phyloP scores from a whole-genome alignment of 345 rosid genomes.

The Murraya koenigii region DNA sequence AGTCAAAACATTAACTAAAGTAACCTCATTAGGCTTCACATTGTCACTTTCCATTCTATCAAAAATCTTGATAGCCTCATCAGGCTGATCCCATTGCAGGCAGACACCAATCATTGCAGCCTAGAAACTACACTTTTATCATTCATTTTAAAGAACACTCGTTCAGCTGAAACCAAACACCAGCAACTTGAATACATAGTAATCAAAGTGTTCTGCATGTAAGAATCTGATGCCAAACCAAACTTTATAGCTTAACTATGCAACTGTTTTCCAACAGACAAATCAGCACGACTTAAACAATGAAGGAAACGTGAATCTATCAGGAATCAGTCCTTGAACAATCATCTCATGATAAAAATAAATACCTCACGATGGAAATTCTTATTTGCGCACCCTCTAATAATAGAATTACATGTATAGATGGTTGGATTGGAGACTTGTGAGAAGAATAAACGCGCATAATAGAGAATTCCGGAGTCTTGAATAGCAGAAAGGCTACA shows the following conservation, averaged over 20 bases:
- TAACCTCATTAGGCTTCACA: neutral
- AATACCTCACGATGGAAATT: conserved; percentile 7
- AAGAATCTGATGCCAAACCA: conserved; percentile 24
- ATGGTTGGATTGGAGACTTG: conserved; percentile 13
- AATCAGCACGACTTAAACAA: conserved; percentile 20
- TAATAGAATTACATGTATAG: conserved; percentile 15
- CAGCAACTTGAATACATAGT: conserved; percentile 21
- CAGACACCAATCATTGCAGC: conserved; percentile 20
- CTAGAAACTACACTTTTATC: conserved; percentile 23
- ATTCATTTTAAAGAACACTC: conserved; percentile 16
- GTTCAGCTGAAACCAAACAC: conserved; percentile 15
- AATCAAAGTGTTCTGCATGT: conserved; percentile 23
- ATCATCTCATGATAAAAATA: conserved; percentile 13
- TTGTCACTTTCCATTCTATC: conserved; percentile 3
- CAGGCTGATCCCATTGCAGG: conserved; percentile 13
- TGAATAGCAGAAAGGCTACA: neutral
- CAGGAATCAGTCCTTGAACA: conserved; percentile 9
- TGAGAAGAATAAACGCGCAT: conserved; percentile 16
- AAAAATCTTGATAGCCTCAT: conserved; percentile 9
- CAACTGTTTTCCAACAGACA: conserved; percentile 6
- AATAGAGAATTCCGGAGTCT: conserved; percentile 11
- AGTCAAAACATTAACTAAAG: conserved; percentile 7
- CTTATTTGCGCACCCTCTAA: conserved; percentile 24
- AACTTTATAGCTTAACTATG: conserved; percentile 23
- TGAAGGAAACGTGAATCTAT: conserved; percentile 25